Evolutionary conservation across 2,329 filamentous ascomycete genomes (phyloP), one percentile per base, ranked within the genome.

Genomic region (Seiridium unicorne): DNA sequence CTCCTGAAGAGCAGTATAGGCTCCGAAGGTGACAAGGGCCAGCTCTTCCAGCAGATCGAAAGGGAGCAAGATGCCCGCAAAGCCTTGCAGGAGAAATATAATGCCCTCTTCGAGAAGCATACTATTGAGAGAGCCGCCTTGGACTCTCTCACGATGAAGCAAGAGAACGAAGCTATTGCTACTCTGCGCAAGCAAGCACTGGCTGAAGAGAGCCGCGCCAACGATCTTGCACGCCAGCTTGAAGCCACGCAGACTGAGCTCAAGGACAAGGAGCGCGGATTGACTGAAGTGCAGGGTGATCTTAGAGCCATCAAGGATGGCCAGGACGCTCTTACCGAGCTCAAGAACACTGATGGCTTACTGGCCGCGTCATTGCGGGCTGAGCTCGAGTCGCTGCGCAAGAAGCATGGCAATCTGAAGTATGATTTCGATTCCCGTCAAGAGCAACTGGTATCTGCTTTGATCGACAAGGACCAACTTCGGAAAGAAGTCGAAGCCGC

Each of bases 391-490:
- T 76, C 78, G 35, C 76, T 84, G 63, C 80, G 85, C 63, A 78
- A 76, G 61, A 81, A 84, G 65, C 75, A 81, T 63, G 79, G 78
- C 60, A 72, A 76, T 58, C 72, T 82, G 55, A 77, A 75, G 61
- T 75, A 79, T 58, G 84, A 88, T 69, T 77, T 79, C 55, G 84
- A 87, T 57, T 77, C 81, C 62, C 80, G 85, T 67, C 84, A 86
- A 72, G 79, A 80, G 51, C 85, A 88, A 68, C 79, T 89, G 32
- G 79, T 88, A 64, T 79, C 85, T 46, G 81, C 84, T 49, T 77
- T 88, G 18, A 76, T 88, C 51, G 80, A 82, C 63, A 88, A 88
- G 70, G 85, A 88, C 62, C 82, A 82, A 70, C 75, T 87, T 58
- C 80, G 82, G 58, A 83, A 84, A 70, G 79, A 84, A 60, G 73